Percentiles rank a stretch among this genome's conserved stretches.
phyloP scores from a whole-genome alignment of 495 filamentous ascomycete species.

The Aspergillus asperescens region DNA sequence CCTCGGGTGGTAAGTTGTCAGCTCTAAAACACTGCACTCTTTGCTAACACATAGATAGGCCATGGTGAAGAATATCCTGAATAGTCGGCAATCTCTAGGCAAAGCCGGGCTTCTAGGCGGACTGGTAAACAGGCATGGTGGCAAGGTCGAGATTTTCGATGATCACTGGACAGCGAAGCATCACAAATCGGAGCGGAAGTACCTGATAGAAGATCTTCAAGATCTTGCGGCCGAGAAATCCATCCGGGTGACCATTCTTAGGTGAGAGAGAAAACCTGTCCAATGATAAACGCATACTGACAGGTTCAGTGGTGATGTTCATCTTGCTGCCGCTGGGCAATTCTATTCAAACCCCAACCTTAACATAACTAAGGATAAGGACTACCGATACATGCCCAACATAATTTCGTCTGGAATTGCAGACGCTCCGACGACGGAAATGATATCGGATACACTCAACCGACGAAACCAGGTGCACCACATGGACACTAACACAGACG shows the following conservation, averaged over 20 bases:
- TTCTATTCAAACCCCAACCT: conserved; percentile 88
- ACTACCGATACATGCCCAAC: conserved; percentile 91
- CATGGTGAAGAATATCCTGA: conserved; percentile 66
- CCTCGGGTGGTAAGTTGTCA: conserved; percentile 63
- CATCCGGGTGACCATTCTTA: conserved; percentile 81
- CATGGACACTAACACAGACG: conserved; percentile 66
- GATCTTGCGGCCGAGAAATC: conserved; percentile 86
- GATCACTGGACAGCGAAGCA: conserved; percentile 97
- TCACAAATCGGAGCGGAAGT: conserved; percentile 81
- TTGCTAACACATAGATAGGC: conserved; percentile 38
- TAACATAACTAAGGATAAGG: conserved; percentile 70
- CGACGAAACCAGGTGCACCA: conserved; percentile 92
- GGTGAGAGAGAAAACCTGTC: conserved; percentile 37
- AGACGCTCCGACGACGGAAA: conserved; percentile 82
- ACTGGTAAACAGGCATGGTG: conserved; percentile 84
- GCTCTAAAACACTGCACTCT: conserved; percentile 5
- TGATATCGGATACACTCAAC: conserved; percentile 88
- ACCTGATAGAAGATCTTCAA: conserved; percentile 84
- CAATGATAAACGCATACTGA: background rate
- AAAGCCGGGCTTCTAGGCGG: conserved; percentile 75
- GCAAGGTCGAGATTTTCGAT: conserved; percentile 88
- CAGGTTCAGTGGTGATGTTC: conserved; percentile 70
- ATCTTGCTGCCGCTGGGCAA: conserved; percentile 85
- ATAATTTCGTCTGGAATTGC: conserved; percentile 88
- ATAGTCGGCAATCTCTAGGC: conserved; percentile 81